phyloP scores from a whole-genome alignment of 2,329 filamentous ascomycete species.

The Talaromyces islandicus region DNA sequence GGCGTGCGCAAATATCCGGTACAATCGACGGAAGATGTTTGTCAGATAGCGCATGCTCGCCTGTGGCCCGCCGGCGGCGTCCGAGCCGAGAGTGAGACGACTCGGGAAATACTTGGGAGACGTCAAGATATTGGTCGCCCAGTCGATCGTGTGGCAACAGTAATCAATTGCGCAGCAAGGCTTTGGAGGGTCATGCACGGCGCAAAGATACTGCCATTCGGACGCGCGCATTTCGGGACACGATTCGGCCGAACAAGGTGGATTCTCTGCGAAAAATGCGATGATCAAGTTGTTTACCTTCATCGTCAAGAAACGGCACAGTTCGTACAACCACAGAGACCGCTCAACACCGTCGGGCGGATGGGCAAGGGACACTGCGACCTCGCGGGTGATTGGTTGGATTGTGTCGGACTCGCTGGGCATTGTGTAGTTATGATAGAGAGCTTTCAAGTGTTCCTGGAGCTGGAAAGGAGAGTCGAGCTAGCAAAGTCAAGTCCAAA shows the following conservation, averaged over 20 bases:
- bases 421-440: conserved; percentile 76
- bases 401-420: conserved; percentile 53
- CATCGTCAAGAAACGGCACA: conserved; percentile 90
- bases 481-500: conserved; percentile 39
- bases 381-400: conserved; percentile 66
- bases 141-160: conserved; percentile 97
- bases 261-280: conserved; percentile 84
- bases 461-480: conserved; percentile 96
- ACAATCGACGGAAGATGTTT: conserved; percentile 89
- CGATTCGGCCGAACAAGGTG: conserved; percentile 79
- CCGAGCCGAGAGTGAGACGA: conserved; percentile 58
- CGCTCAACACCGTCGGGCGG: conserved; percentile 77
- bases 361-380: conserved; percentile 69
- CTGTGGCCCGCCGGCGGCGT: conserved; percentile 35
- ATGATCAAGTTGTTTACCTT: conserved; percentile 91
- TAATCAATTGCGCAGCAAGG: conserved; percentile 98
- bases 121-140: conserved; percentile 90
- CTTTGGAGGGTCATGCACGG: conserved; percentile 93
- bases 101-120: conserved; percentile 94
- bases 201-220: conserved; percentile 98
- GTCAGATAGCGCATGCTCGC: conserved; percentile 63
- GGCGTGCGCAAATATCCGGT: conserved; percentile 95
- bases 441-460: conserved; percentile 90
- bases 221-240: conserved; percentile 98
- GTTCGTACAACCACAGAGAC: conserved; percentile 93